phyloP scores from a whole-genome alignment of 2,329 filamentous ascomycete species.

The Xylariomycetidae sp. region DNA sequence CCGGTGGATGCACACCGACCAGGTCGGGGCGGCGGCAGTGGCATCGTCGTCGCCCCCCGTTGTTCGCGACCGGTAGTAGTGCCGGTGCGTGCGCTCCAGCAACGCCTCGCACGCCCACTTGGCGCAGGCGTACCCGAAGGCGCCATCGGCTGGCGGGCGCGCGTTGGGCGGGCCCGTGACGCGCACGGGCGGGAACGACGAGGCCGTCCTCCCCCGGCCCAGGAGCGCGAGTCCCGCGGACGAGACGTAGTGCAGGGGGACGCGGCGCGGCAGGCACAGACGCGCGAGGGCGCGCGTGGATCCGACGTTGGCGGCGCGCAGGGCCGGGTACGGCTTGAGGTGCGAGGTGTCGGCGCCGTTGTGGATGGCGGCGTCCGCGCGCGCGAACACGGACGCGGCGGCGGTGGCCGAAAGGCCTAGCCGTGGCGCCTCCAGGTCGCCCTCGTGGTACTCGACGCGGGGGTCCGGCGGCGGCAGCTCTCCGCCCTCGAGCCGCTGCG shows the following conservation, averaged over 20 bases:
- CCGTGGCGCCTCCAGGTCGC: constrained; percentile 3
- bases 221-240: background rate
- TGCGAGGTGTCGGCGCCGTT: constrained; percentile 12
- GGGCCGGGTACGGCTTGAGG: constrained; percentile 6
- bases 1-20: constrained; percentile 27
- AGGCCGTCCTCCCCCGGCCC: no score
- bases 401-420: constrained; percentile 4
- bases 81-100: no score
- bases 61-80: no score
- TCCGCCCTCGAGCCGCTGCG: background rate
- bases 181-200: background rate
- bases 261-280: background rate
- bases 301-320: constrained; percentile 4
- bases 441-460: constrained; percentile 1
- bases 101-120: constrained; percentile 35
- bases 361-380: constrained; percentile 10
- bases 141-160: constrained; percentile 11
- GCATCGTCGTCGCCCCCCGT: no score
- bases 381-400: constrained; percentile 5
- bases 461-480: background rate
- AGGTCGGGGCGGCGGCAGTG: constrained; percentile 4
- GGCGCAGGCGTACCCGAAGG: constrained; percentile 27
- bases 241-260: constrained; percentile 13
- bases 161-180: constrained; percentile 6
- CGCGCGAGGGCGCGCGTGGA: constrained; percentile 7